A percentile compares a stretch with the other conserved stretches of the same genome.
phyloP scores from a whole-genome alignment of 331 rosid genomes.

The Ulmus americana region DNA sequence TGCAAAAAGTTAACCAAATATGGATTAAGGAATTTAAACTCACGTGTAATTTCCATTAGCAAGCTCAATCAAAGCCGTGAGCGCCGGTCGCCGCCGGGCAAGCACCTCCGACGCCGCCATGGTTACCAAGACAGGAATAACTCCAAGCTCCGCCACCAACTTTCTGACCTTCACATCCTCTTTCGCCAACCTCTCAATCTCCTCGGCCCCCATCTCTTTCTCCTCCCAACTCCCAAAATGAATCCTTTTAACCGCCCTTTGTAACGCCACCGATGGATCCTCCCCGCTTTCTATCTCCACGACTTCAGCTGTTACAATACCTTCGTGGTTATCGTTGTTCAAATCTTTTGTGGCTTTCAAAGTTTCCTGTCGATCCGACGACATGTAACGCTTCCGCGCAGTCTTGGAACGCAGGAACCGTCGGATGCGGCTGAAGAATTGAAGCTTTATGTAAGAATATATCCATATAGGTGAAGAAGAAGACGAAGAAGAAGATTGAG shows the following conservation, averaged over 20 bases:
- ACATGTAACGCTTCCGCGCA: slow-evolving; percentile 38
- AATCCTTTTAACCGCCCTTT: slow-evolving; percentile 77
- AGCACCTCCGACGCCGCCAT: slow-evolving; percentile 50
- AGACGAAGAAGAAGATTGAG: slow-evolving; percentile 28
- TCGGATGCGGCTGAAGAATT: slow-evolving; percentile 57
- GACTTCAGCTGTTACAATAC: slow-evolving; percentile 8
- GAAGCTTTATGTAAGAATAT: slow-evolving; percentile 56
- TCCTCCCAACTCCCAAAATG: slow-evolving; percentile 87
- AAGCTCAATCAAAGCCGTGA: slow-evolving; percentile 53
- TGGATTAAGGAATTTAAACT: slow-evolving; percentile 16
- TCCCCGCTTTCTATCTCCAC: slow-evolving; percentile 25
- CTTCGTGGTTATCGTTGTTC: slow-evolving; percentile 14
- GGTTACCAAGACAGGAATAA: slow-evolving; percentile 73
- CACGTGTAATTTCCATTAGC: slow-evolving; percentile 79
- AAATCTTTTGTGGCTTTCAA: slow-evolving; percentile 12
- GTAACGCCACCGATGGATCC: slow-evolving; percentile 37
- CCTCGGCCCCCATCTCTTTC: slow-evolving; percentile 68
- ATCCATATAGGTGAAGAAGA: slow-evolving; percentile 55
- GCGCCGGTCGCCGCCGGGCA: slow-evolving; percentile 38
- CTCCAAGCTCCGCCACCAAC: slow-evolving; percentile 68
- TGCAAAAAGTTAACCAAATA: too few species aligned
- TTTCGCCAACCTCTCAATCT: slow-evolving; percentile 53
- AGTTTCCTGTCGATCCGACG: slow-evolving; percentile 26
- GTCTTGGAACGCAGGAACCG: slow-evolving; percentile 63
- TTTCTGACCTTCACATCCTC: slow-evolving; percentile 57